Conservation (phyloP, 2,329 filamentous ascomycete species). For the Sphaerulina musiva region DNA sequence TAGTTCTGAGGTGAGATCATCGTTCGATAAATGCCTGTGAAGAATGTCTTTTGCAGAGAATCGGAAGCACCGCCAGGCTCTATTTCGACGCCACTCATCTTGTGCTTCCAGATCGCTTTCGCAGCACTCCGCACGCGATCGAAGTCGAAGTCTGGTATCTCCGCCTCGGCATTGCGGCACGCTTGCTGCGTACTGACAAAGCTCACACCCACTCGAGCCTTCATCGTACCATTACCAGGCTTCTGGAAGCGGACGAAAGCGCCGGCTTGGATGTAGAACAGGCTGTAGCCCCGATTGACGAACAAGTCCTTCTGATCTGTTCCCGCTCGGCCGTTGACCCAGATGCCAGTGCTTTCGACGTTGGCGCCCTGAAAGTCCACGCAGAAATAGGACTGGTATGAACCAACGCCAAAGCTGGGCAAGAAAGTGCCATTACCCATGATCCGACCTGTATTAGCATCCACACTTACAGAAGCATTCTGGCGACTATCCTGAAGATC, state of each 20-base stretch:
- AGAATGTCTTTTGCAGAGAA: constrained; percentile 49
- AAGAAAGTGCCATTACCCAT: constrained; percentile 52
- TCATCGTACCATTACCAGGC: constrained; percentile 35
- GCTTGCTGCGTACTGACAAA: constrained; percentile 60
- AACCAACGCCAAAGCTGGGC: constrained; percentile 55
- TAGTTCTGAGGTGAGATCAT: constrained; percentile 63
- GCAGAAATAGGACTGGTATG: constrained; percentile 54
- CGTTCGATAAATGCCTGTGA: constrained; percentile 63
- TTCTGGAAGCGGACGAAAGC: constrained; percentile 20
- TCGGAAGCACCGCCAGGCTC: constrained; percentile 40
- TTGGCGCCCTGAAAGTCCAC: constrained; percentile 50
- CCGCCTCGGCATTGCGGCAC: constrained; percentile 58
- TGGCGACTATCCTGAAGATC: constrained; percentile 50
- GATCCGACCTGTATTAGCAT: constrained; percentile 48
- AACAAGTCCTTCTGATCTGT: constrained; percentile 36
- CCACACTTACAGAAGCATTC: constrained; percentile 48
- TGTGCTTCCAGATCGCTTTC: constrained; percentile 35
- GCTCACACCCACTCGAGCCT: constrained; percentile 61
- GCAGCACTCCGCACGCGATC: constrained; percentile 41
- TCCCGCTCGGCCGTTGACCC: constrained; percentile 47
- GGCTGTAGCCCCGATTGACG: constrained; percentile 27
- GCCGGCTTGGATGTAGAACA: constrained; percentile 34
- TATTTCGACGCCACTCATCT: constrained; percentile 34
- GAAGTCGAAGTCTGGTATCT: constrained; percentile 63
- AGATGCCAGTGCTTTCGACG: constrained; percentile 52